phyloP scores from a whole-genome alignment of 108 stramenopile species.

The Skeletonema marinoi region DNA sequence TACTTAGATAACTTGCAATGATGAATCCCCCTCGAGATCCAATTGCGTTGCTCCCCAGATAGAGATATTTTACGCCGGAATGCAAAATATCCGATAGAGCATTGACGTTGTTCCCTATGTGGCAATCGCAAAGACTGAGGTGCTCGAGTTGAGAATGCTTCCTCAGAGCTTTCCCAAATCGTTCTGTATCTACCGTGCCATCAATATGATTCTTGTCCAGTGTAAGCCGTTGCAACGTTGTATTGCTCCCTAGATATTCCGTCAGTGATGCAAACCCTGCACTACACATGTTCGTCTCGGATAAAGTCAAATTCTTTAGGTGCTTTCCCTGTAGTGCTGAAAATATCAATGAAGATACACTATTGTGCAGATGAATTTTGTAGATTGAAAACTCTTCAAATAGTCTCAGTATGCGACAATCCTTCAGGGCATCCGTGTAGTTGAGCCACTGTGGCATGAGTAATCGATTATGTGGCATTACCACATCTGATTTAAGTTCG shows the following conservation, averaged over 20 bases:
- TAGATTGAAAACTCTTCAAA: not conserved
- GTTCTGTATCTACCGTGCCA: not conserved
- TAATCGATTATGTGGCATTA: not conserved
- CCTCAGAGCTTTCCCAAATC: not conserved
- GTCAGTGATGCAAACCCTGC: not conserved
- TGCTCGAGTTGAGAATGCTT: not conserved
- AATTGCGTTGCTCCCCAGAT: not conserved
- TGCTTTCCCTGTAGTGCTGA: not conserved
- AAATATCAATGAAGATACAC: not conserved
- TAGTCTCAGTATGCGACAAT: not conserved
- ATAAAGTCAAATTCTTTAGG: not conserved
- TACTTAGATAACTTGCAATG: constrained; percentile 1
- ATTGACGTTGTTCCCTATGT: not conserved
- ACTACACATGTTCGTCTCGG: not conserved
- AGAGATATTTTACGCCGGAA: not conserved
- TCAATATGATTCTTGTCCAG: not conserved
- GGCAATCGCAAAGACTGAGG: constrained; percentile 3
- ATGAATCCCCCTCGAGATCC: not conserved
- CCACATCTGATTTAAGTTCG: not conserved
- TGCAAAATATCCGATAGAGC: not conserved
- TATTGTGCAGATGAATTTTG: not conserved
- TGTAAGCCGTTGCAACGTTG: not conserved
- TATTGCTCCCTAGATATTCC: not conserved
- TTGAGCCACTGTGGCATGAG: not conserved
- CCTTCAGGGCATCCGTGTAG: not conserved